These are phyloP conservation scores for Odontarrhena argentea DNA, from an alignment of 345 rosid genomes.

Conservation along the genomic window DNA sequence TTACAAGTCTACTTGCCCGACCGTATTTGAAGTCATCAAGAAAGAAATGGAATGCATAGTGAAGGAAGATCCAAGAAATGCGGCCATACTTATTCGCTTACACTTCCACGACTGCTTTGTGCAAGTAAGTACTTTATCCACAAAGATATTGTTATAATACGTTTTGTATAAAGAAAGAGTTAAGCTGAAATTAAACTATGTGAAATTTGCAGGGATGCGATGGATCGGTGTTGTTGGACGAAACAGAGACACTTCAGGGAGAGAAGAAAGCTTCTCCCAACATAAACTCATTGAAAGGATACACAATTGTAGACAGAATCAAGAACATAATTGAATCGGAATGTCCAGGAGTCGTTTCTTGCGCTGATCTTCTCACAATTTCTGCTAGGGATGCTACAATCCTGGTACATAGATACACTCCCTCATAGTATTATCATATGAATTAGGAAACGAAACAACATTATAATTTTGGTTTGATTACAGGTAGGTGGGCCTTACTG, in stretches of 20 bases:
- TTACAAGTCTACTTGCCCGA: slow-evolving; percentile 71
- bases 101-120: slow-evolving; percentile 95
- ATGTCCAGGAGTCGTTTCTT: slow-evolving; percentile 87
- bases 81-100: slow-evolving; percentile 65
- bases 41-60: slow-evolving; percentile 94
- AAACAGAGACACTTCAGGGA: slow-evolving; percentile 62
- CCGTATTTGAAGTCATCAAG: slow-evolving; percentile 60
- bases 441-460: neutral
- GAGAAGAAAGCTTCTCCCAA: slow-evolving; percentile 74
- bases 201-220: slow-evolving; percentile 72
- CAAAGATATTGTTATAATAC: too few relatives aligned
- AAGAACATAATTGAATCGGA: slow-evolving; percentile 89
- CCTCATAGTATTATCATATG: neutral
- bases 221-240: slow-evolving; percentile 83
- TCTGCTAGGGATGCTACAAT: slow-evolving; percentile 90
- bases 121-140: slow-evolving; percentile 51
- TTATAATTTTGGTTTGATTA: neutral
- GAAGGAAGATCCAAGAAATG: slow-evolving; percentile 77
- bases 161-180: neutral
- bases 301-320: slow-evolving; percentile 65
- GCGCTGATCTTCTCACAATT: slow-evolving; percentile 87
- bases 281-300: slow-evolving; percentile 63
- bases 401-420: slow-evolving; percentile 51
- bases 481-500: slow-evolving; percentile 97
- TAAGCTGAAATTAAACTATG: neutral